phyloP scores from a whole-genome alignment of 148 eudicot genomes.

The Cornus florida region DNA sequence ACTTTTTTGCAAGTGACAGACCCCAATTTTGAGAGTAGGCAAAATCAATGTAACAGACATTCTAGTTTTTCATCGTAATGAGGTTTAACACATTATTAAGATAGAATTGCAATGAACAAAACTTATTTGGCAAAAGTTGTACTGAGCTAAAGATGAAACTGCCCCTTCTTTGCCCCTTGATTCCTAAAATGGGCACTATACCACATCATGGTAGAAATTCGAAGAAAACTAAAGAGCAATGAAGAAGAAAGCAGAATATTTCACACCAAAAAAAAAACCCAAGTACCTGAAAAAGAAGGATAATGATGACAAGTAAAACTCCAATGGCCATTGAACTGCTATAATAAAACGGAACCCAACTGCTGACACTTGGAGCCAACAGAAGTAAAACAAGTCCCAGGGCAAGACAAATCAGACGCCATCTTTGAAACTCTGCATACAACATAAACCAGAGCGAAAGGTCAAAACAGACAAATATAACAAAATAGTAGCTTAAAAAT shows the following conservation, averaged over 20 bases:
- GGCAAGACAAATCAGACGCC: constrained; percentile 75
- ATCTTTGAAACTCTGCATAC: constrained; percentile 71
- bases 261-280: neutral
- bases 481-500: neutral
- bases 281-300: constrained; percentile 90
- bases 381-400: constrained; percentile 62
- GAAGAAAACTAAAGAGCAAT: neutral
- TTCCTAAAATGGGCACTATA: too few species aligned
- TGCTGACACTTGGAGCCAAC: constrained; percentile 78
- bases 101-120: too few species aligned
- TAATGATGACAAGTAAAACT: constrained; percentile 72
- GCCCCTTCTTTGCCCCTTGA: too few species aligned
- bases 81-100: too few species aligned
- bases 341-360: constrained; percentile 95
- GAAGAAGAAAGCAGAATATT: neutral
- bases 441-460: too few species aligned
- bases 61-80: too few species aligned
- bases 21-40: too few species aligned
- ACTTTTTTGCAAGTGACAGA: too few species aligned
- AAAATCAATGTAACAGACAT: too few species aligned
- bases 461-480: neutral
- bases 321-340: constrained; percentile 94
- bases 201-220: too few species aligned
- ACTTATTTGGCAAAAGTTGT: too few species aligned
- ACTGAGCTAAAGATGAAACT: too few species aligned